These are phyloP conservation scores for Salix purpurea DNA, from an alignment of 345 rosid species.

Conservation along the genomic window DNA sequence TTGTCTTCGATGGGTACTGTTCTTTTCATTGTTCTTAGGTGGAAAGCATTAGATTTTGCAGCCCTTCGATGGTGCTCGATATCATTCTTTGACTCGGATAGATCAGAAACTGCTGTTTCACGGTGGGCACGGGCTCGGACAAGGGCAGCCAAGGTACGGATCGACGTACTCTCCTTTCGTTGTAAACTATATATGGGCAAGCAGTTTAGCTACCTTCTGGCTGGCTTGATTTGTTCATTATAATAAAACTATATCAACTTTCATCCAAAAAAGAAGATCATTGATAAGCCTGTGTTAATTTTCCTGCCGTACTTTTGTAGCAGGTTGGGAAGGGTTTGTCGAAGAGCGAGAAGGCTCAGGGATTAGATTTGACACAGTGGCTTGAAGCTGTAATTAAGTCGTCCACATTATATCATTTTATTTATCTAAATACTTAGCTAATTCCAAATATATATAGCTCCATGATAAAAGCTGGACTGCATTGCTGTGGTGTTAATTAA, in stretches of 20 bases:
- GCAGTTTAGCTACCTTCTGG: too few relatives aligned
- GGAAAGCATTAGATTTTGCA: constrained; percentile 29
- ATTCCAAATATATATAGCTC: too few relatives aligned
- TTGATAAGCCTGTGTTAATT: too few relatives aligned
- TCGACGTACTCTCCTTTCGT: background rate
- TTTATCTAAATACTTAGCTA: too few relatives aligned
- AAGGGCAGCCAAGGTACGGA: constrained; percentile 38
- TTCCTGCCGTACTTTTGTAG: background rate
- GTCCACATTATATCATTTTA: background rate
- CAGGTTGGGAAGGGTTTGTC: constrained; percentile 51
- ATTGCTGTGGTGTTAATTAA: background rate
- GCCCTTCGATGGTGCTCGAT: constrained; percentile 31
- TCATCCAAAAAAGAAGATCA: too few relatives aligned
- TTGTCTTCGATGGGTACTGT: too few relatives aligned
- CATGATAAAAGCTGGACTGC: background rate
- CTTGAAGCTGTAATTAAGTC: constrained; percentile 45
- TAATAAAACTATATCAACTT: too few relatives aligned
- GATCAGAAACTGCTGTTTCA: constrained; percentile 36
- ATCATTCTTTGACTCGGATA: constrained; percentile 29
- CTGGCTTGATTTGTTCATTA: too few relatives aligned
- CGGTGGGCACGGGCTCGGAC: constrained; percentile 45
- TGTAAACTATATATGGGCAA: background rate
- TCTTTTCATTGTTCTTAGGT: constrained; percentile 18
- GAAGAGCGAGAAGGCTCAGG: constrained; percentile 45
- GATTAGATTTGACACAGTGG: constrained; percentile 45